These are phyloP conservation scores for Capillidium heterosporum DNA, from an alignment of 371 early-diverging fungal genomes.

Conservation along the genomic window DNA sequence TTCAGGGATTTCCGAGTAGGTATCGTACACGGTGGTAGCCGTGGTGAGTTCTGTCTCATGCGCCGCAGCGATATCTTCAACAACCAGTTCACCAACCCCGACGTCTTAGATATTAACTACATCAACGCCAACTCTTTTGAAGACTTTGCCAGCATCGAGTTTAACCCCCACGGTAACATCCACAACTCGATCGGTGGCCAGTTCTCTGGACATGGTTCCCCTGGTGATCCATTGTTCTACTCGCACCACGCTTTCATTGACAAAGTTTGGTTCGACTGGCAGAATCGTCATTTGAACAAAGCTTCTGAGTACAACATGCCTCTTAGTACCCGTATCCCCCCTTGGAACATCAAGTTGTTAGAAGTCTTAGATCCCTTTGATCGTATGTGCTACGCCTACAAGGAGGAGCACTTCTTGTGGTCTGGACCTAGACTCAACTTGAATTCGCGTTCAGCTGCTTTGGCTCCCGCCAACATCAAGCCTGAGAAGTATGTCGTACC, in stretches of 20 bases:
- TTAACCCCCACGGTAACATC: slow-evolving; percentile 21
- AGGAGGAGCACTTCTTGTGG: neutral
- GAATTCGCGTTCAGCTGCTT: no score
- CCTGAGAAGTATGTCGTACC: no score
- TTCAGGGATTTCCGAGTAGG: slow-evolving; percentile 5
- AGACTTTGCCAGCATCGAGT: slow-evolving; percentile 13
- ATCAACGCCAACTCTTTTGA: neutral
- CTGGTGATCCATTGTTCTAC: slow-evolving; percentile 9
- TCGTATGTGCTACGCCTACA: slow-evolving; percentile 1
- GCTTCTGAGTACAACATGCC: neutral
- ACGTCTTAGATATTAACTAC: neutral
- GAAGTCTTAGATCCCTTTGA: neutral
- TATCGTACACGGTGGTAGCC: neutral
- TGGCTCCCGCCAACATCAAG: no score
- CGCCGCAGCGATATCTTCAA: neutral
- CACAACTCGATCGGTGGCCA: slow-evolving; percentile 25
- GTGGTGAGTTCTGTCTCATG: neutral
- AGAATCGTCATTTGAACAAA: neutral
- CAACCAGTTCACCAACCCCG: neutral
- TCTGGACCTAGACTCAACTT: neutral
- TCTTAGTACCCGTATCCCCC: neutral
- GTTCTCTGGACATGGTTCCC: slow-evolving; percentile 14
- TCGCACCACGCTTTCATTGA: slow-evolving; percentile 8
- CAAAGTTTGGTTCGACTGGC: slow-evolving; percentile 6
- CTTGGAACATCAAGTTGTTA: neutral